A percentile compares a stretch with the other conserved stretches of the same genome.
phyloP scores from a whole-genome alignment of 2,329 filamentous ascomycete species.

The Lasiodiplodia hormozganensis region DNA sequence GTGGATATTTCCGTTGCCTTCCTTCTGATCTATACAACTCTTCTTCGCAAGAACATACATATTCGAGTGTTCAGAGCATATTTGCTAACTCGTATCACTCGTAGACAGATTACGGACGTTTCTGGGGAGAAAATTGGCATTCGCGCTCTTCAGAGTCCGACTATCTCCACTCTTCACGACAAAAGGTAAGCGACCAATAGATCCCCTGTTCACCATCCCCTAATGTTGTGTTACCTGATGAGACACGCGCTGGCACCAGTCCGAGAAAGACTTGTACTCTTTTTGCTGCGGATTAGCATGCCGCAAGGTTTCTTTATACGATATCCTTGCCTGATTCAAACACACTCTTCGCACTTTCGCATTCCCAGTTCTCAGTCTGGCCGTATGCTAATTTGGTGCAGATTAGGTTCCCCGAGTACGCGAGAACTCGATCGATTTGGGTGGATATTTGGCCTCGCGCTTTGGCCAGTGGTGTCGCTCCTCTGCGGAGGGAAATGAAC shows the following conservation, averaged over 20 bases:
- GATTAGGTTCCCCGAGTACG: neutral
- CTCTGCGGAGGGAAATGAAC: neutral
- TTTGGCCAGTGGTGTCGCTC: neutral
- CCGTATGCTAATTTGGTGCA: conserved; percentile 1
- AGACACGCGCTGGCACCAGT: conserved; percentile 66
- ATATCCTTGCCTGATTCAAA: conserved; percentile 20
- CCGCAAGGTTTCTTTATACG: conserved; percentile 34
- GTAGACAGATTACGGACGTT: neutral
- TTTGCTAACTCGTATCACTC: conserved; percentile 9
- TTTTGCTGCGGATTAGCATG: conserved; percentile 61
- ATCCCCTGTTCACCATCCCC: neutral
- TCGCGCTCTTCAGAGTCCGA: neutral
- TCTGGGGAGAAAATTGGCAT: neutral
- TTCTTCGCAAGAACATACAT: neutral
- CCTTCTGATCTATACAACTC: conserved; percentile 78
- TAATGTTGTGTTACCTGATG: conserved; percentile 53
- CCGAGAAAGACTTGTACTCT: conserved; percentile 63
- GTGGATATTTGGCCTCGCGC: neutral
- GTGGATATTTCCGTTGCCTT: conserved; percentile 99
- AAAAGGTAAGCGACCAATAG: conserved; percentile 5
- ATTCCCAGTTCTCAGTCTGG: neutral
- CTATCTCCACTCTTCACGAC: neutral
- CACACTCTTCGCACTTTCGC: no score
- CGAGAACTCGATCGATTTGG: neutral
- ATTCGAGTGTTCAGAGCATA: neutral